Percentiles rank a stretch among this genome's conserved stretches.
These are phyloP conservation scores for Pythium periplocum DNA, from an alignment of 352 stramenopile species.

Conservation along the genomic window DNA sequence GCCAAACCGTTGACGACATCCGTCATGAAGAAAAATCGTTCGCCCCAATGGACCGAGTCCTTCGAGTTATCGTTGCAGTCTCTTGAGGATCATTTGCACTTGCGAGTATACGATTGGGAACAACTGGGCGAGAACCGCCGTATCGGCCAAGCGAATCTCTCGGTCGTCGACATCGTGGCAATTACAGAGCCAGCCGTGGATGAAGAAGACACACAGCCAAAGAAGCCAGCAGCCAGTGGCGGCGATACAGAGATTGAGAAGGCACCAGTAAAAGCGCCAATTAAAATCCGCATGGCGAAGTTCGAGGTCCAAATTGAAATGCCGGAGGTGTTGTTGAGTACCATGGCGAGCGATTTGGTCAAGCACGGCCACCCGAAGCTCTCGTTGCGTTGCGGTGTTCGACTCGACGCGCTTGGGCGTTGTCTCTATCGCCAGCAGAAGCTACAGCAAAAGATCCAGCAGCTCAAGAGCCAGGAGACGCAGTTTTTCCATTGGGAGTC, in stretches of 20 bases:
- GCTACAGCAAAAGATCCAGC: constrained; percentile 27
- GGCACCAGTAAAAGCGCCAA: not conserved
- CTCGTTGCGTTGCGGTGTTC: constrained; percentile 46
- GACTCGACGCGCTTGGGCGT: constrained; percentile 34
- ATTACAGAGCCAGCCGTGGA: constrained; percentile 19
- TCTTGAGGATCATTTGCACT: constrained; percentile 40
- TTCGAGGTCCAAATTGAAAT: constrained; percentile 68
- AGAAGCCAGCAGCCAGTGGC: not conserved
- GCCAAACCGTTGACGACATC: constrained; percentile 32
- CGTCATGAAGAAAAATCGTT: constrained; percentile 55
- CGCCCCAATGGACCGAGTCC: constrained; percentile 51
- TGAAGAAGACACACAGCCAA: not conserved
- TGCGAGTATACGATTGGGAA: constrained; percentile 55
- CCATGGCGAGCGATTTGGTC: constrained; percentile 33
- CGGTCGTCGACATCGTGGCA: constrained; percentile 40
- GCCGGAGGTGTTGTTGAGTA: constrained; percentile 31
- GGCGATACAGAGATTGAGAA: not conserved
- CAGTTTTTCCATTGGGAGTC: constrained; percentile 46
- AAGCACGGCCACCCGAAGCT: constrained; percentile 50
- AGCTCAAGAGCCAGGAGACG: constrained; percentile 35
- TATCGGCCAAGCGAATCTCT: constrained; percentile 39
- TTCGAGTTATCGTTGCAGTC: constrained; percentile 48
- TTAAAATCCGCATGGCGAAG: constrained; percentile 40
- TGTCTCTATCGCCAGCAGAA: constrained; percentile 37
- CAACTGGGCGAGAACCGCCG: constrained; percentile 37